phyloP scores from a whole-genome alignment of 2,329 filamentous ascomycete species.

The Verticillium zaregamsianum region DNA sequence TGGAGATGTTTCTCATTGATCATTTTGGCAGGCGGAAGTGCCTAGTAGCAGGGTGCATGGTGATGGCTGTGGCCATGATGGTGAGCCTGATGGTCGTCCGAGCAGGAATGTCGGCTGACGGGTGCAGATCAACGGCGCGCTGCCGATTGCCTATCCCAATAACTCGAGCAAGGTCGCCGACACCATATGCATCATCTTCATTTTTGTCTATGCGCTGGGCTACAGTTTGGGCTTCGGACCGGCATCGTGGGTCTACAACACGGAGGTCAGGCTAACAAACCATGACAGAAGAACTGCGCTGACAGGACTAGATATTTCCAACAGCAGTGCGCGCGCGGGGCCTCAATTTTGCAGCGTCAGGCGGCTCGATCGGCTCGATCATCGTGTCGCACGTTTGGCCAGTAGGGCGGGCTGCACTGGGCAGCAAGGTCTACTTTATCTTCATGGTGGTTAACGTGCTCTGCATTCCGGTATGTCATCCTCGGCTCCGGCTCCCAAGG shows the following conservation, averaged over 20 bases:
- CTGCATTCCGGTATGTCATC: slow-evolving; percentile 35
- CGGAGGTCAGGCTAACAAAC: slow-evolving; percentile 37
- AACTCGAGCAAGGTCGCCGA: slow-evolving; percentile 44
- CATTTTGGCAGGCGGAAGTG: slow-evolving; percentile 44
- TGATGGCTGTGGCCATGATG: slow-evolving; percentile 51
- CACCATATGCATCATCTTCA: slow-evolving; percentile 48
- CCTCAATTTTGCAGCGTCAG: slow-evolving; percentile 51
- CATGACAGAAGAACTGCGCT: neutral
- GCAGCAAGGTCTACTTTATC: slow-evolving; percentile 51
- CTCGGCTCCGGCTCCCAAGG: neutral
- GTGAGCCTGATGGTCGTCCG: slow-evolving; percentile 26
- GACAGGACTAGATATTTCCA: slow-evolving; percentile 45
- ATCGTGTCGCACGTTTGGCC: slow-evolving; percentile 53
- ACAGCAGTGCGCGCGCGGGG: slow-evolving; percentile 52
- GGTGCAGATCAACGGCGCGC: slow-evolving; percentile 45
- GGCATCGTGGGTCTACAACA: slow-evolving; percentile 55
- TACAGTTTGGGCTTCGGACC: slow-evolving; percentile 56
- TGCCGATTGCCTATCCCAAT: slow-evolving; percentile 46
- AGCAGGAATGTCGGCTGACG: neutral
- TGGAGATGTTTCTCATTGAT: slow-evolving; percentile 56
- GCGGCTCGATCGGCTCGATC: slow-evolving; percentile 51
- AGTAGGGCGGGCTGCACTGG: slow-evolving; percentile 44
- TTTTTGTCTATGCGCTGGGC: slow-evolving; percentile 55
- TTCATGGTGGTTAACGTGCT: slow-evolving; percentile 49
- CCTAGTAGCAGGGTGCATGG: slow-evolving; percentile 40